Evolutionary conservation across 176 grass and related monocot genomes (phyloP).

Genomic region (Bonia amplexicaulis): DNA sequence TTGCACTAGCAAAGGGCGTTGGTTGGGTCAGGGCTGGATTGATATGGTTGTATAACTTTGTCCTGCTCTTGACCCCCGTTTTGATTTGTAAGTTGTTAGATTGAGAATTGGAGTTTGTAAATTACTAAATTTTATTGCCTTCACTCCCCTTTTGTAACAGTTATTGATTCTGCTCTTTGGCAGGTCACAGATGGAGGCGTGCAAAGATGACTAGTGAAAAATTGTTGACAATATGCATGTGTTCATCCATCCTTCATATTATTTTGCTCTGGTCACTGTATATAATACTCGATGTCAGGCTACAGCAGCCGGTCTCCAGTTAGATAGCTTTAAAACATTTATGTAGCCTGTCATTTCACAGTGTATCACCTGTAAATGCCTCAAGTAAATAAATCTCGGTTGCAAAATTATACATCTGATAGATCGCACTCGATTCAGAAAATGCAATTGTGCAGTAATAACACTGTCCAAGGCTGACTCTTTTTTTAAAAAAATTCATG

Average conservation of each 20-base stretch:
- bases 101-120: background rate
- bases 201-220: constrained; percentile 27
- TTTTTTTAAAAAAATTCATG: background rate
- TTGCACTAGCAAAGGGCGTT: constrained; percentile 25
- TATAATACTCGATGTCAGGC: constrained; percentile 32
- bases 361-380: constrained; percentile 30
- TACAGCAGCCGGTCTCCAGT: background rate
- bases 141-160: background rate
- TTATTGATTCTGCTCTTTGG: constrained; percentile 15
- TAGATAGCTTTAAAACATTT: background rate
- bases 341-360: background rate
- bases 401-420: background rate
- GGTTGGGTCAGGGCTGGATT: constrained; percentile 31
- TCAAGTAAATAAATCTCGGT: background rate
- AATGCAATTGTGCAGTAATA: background rate
- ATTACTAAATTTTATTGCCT: background rate
- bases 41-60: constrained; percentile 41
- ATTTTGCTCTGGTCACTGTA: constrained; percentile 28
- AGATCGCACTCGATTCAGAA: constrained; percentile 6
- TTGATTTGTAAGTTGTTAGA: constrained; percentile 34
- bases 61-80: constrained; percentile 11
- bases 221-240: constrained; percentile 12
- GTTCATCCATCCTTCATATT: constrained; percentile 19
- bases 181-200: constrained; percentile 23
- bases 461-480: background rate